Evolutionary conservation across 345 rosid genomes (phyloP), one percentile per base, ranked within the genome.

Genomic region (Gossypium rotundifolium): DNA sequence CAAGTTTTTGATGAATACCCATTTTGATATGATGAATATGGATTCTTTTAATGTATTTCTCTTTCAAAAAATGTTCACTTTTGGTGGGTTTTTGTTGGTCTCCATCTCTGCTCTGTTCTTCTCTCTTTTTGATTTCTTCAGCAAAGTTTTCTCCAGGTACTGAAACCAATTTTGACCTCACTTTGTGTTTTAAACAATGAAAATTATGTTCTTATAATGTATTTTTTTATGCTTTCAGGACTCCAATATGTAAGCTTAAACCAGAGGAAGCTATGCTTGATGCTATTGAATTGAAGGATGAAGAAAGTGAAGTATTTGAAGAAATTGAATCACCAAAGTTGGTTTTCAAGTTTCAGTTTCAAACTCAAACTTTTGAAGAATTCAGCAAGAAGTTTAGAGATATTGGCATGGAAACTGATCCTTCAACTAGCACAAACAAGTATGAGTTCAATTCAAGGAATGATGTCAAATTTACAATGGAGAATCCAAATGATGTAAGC

Each of bases 281-380:
- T 14, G 14, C 68, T 70, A 38, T 25, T 63, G 81, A 76, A 23
- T 44, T 68, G 9, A 38, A 29, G 54, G 77, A 25, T 66, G 33
- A 52, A 45, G 83, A 78, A 52, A 55, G 45, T 3, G 73, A 65
- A 12, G 33, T 33, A 11, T 16, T 51, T 14, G 55, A 79, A 22
- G 83, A 75, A 49, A 79, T 62, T 7, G 88, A 86, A 16, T 65
- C 84, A 7, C 81, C 92, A n/a, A 80, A 85, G 25, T 77, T 84
- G 69, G 57, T 82, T 74, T 86, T 91, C 80, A 87, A 93, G 71
- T 94, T 94, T 84, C 79, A 89, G 77, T 95, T 84, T 76, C 95
- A 84, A 75, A 85, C 85, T 13, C 91, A 81, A 71, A 84, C 87
- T n/a, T 84, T 77, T 23, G 83, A 83, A 76, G 87, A 82, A 58